Conservation (phyloP, 345 rosid species). For the Citrus reticulata region DNA sequence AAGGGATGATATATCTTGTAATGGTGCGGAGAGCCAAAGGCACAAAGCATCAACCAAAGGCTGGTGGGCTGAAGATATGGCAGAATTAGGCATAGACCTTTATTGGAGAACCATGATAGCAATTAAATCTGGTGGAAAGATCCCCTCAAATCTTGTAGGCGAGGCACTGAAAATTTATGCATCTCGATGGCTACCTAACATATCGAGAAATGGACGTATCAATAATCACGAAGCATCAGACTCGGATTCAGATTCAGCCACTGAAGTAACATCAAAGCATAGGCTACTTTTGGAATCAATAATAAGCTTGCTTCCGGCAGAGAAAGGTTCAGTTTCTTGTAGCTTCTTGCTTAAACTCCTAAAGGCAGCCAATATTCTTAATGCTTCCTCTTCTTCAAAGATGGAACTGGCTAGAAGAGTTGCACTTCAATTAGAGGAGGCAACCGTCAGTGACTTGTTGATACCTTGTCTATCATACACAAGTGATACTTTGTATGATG, state of each 20-base stretch:
- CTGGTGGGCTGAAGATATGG: constrained; percentile 99
- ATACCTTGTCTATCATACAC: constrained; percentile 57
- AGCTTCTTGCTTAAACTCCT: constrained; percentile 81
- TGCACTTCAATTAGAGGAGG: constrained; percentile 88
- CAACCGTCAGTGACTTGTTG: constrained; percentile 67
- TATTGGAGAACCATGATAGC: constrained; percentile 94
- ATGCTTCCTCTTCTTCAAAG: constrained; percentile 64
- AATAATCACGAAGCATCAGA: constrained; percentile 40
- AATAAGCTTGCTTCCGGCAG: constrained; percentile 79
- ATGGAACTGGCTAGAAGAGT: constrained; percentile 79
- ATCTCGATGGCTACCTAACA: constrained; percentile 74
- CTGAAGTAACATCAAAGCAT: constrained; percentile 52
- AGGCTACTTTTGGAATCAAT: constrained; percentile 81
- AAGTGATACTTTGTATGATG: constrained; percentile 56
- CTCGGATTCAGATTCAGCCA: constrained; percentile 65
- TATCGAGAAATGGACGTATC: constrained; percentile 41
- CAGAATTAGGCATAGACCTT: constrained; percentile 81
- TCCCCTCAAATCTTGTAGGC: constrained; percentile 61
- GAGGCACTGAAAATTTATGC: constrained; percentile 86
- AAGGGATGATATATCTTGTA: constrained; percentile 65
- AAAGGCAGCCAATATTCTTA: constrained; percentile 77
- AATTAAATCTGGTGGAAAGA: constrained; percentile 74
- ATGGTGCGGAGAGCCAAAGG: constrained; percentile 58
- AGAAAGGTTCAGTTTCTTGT: constrained; percentile 75
- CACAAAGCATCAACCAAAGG: constrained; percentile 45